phyloP scores from a whole-genome alignment of 805 yeast species.

The Teunomyces kruisii region DNA sequence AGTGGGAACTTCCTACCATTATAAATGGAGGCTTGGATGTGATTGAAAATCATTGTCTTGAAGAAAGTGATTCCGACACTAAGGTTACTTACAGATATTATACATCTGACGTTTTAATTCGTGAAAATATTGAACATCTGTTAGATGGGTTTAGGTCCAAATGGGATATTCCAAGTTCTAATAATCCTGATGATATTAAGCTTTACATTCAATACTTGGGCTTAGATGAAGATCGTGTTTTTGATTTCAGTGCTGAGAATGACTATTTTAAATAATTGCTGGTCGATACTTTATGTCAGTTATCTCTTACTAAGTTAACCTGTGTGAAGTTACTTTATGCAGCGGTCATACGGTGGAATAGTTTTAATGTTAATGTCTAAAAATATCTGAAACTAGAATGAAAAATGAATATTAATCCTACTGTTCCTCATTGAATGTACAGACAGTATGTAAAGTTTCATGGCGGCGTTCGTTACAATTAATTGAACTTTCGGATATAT shows the following conservation, averaged over 20 bases:
- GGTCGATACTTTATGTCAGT: too few relatives aligned
- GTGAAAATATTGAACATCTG: slow-evolving; percentile 12
- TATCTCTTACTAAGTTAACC: too few relatives aligned
- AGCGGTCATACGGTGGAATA: too few relatives aligned
- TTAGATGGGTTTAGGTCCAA: slow-evolving; percentile 14
- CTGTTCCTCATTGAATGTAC: too few relatives aligned
- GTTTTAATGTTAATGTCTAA: too few relatives aligned
- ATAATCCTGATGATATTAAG: slow-evolving; percentile 16
- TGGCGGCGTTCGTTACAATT: too few relatives aligned
- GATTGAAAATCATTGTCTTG: neutral
- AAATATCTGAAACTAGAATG: too few relatives aligned
- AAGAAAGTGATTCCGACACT: neutral
- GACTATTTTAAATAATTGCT: slow-evolving; percentile 21
- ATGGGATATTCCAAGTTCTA: slow-evolving; percentile 5
- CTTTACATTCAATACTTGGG: slow-evolving; percentile 27
- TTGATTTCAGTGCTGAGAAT: slow-evolving; percentile 26
- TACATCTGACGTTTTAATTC: neutral
- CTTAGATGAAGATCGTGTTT: slow-evolving; percentile 18
- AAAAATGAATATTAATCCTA: too few relatives aligned
- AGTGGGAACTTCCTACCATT: neutral
- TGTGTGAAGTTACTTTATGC: too few relatives aligned
- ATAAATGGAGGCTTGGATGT: neutral
- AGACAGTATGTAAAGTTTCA: too few relatives aligned
- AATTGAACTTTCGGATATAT: too few relatives aligned
- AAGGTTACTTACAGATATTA: too few relatives aligned